These are phyloP conservation scores for Lizonia empirigonia DNA, from an alignment of 2,329 filamentous ascomycete species.

Conservation along the genomic window DNA sequence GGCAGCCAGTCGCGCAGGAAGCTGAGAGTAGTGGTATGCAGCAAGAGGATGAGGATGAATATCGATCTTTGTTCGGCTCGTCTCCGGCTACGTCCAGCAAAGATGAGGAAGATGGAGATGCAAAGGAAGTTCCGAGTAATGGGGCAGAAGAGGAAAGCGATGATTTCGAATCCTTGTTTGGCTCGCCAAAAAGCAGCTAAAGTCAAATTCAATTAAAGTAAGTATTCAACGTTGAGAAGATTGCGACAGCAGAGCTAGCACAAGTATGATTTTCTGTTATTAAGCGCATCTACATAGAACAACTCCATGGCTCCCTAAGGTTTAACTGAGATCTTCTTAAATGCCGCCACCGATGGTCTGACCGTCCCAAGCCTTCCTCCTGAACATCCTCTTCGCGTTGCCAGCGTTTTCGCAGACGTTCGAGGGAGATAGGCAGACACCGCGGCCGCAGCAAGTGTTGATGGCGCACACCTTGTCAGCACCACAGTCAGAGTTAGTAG, in stretches of 20 bases:
- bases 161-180: background rate
- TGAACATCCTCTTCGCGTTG: constrained; percentile 6
- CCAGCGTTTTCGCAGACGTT: constrained; percentile 1
- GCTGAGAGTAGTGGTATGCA: too few species aligned
- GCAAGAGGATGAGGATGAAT: too few species aligned
- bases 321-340: background rate
- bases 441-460: constrained; percentile 7
- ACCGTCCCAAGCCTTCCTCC: background rate
- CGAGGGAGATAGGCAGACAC: constrained; percentile 6
- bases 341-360: background rate
- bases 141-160: background rate
- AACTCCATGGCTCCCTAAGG: too few species aligned
- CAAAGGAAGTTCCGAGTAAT: background rate
- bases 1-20: too few species aligned
- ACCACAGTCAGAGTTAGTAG: background rate
- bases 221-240: background rate
- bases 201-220: background rate
- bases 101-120: background rate
- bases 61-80: too few species aligned
- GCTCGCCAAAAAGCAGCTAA: background rate
- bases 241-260: background rate
- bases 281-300: too few species aligned
- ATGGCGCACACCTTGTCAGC: constrained; percentile 2
- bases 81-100: too few species aligned
- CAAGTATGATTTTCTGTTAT: background rate